Evolutionary conservation across 2,329 filamentous ascomycete genomes (phyloP).

Genomic region (Colletotrichum orbiculare): DNA sequence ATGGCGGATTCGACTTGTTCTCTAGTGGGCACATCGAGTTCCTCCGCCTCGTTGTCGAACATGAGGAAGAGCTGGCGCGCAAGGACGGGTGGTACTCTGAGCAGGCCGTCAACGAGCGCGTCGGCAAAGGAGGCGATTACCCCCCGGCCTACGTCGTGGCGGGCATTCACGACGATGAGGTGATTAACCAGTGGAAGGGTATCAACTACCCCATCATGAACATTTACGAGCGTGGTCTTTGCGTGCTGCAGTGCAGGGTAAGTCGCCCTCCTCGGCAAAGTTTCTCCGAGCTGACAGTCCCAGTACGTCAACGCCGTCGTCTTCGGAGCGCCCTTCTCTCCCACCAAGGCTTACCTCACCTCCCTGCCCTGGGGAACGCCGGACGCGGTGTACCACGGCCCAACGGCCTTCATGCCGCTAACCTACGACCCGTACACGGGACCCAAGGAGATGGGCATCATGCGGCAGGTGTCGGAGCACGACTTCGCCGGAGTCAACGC

Average conservation of each 20-base stretch:
- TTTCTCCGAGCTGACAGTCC: neutral
- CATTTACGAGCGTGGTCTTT: constrained; percentile 94
- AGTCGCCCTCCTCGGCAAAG: neutral
- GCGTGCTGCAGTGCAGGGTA: constrained; percentile 93
- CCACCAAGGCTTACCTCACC: constrained; percentile 81
- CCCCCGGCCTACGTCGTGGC: constrained; percentile 88
- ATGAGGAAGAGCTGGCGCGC: constrained; percentile 76
- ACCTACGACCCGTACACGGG: constrained; percentile 85
- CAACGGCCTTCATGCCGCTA: constrained; percentile 86
- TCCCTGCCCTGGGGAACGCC: constrained; percentile 80
- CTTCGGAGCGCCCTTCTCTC: constrained; percentile 90
- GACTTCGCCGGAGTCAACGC: constrained; percentile 90
- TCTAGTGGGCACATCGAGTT: constrained; percentile 98
- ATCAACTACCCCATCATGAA: constrained; percentile 99
- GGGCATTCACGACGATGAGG: constrained; percentile 92
- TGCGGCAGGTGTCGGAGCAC: constrained; percentile 81
- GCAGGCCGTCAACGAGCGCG: constrained; percentile 70
- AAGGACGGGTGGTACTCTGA: constrained; percentile 80
- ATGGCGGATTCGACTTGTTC: constrained; percentile 96
- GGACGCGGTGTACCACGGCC: constrained; percentile 92
- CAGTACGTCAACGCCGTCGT: constrained; percentile 89
- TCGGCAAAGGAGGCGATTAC: constrained; percentile 78
- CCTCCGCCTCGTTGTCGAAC: constrained; percentile 78
- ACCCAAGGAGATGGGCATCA: constrained; percentile 85
- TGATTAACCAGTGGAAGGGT: constrained; percentile 97